Evolutionary conservation across 345 rosid genomes (phyloP), one percentile per base, ranked within the genome.

Genomic region (Excoecaria agallocha): DNA sequence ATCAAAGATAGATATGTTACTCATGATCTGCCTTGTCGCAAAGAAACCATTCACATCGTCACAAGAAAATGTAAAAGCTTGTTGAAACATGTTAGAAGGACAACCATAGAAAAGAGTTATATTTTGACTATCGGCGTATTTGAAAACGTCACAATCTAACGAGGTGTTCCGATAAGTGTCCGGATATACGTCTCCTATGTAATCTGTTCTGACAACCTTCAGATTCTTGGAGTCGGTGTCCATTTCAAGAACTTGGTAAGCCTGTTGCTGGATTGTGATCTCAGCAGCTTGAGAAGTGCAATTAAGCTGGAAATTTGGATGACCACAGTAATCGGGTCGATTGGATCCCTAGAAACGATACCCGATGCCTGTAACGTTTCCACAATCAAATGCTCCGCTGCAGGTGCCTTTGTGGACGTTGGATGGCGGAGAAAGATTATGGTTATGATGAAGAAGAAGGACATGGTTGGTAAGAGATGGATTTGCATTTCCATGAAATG

Each of bases 261-360:
- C 80, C 2, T 63, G 77, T 0, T 63, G 20, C 15, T 4, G 15
- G 25, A 87, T 67, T 22, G 17, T 84, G 62, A 85, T 83, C 61
- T 12, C 65, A 3, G 79, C 58, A 1, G 45, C 5, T 8, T 75
- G 35, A 45, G 24, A 62, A 7, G 35, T 72, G 22, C 85, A 82
- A 52, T 59, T 45, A 4, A 85, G 69, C 46, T 68, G 11, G 19
- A 81, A 83, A 1, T 71, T 71, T 11, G 84, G 72, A 8, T 6
- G 54, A 3, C 89, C 86, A 4, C 86, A 84, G 46, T 70, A 67
- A 12, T 16, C 45, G 38, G 74, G 46, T 39, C 65, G 71, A 65
- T 59, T 43, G 11, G 20, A 45, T 15, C 78, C 84, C 82, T 73
- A 82, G 74, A 86, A 86, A 3, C 82, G 85, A 52, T 79, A 86